Conservation (phyloP, 2,329 filamentous ascomycete genomes). For the Fusarium musae region DNA sequence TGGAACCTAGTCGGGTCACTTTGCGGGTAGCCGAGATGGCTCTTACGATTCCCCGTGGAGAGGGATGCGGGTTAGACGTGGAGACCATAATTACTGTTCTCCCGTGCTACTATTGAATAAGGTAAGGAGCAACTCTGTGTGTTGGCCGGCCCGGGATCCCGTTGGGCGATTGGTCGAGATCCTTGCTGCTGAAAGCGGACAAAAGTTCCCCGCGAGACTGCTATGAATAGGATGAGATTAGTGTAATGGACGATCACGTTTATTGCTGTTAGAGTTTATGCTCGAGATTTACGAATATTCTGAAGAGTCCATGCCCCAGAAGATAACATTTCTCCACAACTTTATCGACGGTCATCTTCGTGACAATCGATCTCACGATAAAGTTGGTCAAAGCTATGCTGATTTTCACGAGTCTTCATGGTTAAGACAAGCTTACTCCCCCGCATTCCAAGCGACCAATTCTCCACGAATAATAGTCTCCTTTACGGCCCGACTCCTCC, state of each 20-base stretch:
- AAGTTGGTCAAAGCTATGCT: not conserved
- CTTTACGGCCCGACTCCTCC: conserved; percentile 32
- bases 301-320: not conserved
- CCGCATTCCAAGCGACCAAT: conserved; percentile 26
- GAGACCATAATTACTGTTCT: not conserved
- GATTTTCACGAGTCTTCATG: not conserved
- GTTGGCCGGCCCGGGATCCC: conserved; percentile 29
- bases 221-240: not conserved
- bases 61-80: conserved; percentile 10
- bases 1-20: conserved; percentile 2
- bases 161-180: conserved; percentile 16
- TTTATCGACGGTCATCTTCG: not conserved
- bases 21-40: conserved; percentile 15
- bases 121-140: not conserved
- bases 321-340: not conserved
- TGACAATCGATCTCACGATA: not conserved
- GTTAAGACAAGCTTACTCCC: conserved; percentile 24
- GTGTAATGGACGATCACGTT: no score
- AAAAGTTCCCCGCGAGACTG: not conserved
- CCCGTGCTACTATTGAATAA: not conserved
- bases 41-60: not conserved
- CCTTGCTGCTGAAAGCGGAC: conserved; percentile 2
- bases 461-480: conserved; percentile 32
- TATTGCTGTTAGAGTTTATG: not conserved
- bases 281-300: not conserved